Evolutionary conservation across 1,284 basidiomycete species (phyloP), one percentile per base, ranked within the genome.

Genomic region (Rhodotorula sp.): DNA sequence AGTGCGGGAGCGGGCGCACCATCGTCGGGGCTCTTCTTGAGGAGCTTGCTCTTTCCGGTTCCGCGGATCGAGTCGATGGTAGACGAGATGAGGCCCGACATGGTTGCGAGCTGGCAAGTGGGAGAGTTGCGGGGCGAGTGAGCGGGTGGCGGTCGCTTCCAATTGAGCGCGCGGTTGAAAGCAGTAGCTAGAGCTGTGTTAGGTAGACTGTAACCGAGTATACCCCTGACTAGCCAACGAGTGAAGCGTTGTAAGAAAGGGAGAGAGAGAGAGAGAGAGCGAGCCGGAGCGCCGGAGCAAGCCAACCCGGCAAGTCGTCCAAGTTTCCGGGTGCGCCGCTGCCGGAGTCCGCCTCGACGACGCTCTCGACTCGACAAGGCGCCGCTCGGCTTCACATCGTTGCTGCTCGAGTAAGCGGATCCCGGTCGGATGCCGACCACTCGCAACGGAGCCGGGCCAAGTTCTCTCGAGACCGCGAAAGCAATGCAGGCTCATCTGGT

Each of bases 21-120:
- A 62, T 75, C 74, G 63, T 75, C 72, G 54, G 74, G 67, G 32
- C 59, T 67, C 64, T 75, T 75, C 56, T 62, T 61, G 53, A 74
- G 67, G 20, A 74, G 66, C 62, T 68, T 69, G 62, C 49, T 53
- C 61, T 65, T 64, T 51, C 69, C 69, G 24, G 72, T 68, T 20
- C 63, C 69, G 56, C 65, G 67, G 59, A 70, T 59, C n/a, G 64
- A 52, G 62, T 69, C 72, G 56, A 74, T 29, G 13, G 72, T 67
- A 22, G 51, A 64, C 15, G 59, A 48, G 62, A 69, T 62, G 54
- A 69, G 63, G 52, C 59, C 30, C 15, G 68, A 54, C 68, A 69
- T 69, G 20, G 10, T 62, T 27, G 39, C 19, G n/a, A n/a, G 39
- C 9, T 44, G 22, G 22, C 17, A n/a, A 19, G 15, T n/a, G 49